A percentile compares a stretch with the other conserved stretches of the same genome.
Conservation (phyloP, 352 stramenopile genomes). For the Globisporangium yorkense region DNA sequence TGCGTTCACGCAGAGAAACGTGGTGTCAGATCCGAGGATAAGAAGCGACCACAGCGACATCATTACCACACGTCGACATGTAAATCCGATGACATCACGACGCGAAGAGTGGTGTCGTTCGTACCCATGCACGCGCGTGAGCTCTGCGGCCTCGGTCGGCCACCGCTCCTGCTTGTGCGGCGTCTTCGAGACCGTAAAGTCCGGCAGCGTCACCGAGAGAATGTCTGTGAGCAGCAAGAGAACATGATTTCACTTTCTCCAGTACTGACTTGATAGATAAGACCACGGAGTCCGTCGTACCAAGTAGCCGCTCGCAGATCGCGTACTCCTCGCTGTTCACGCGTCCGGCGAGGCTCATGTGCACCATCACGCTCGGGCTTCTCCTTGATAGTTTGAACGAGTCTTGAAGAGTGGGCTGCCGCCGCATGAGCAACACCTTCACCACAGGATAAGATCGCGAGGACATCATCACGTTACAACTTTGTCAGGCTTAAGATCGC, state of each 20-base stretch:
- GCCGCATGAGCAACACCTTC: background rate
- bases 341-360: conserved; percentile 31
- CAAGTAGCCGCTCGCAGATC: conserved; percentile 64
- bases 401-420: background rate
- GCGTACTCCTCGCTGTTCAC: conserved; percentile 71
- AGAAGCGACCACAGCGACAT: background rate
- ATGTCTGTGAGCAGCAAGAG: conserved; percentile 32
- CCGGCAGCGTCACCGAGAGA: conserved; percentile 35
- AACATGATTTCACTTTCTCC: background rate
- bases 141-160: conserved; percentile 32
- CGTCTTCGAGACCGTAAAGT: conserved; percentile 51
- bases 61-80: background rate
- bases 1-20: background rate
- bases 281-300: conserved; percentile 15
- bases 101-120: background rate
- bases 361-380: background rate
- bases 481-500: background rate
- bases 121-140: conserved; percentile 46
- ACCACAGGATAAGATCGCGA: background rate
- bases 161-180: conserved; percentile 39
- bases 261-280: background rate
- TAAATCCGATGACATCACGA: background rate
- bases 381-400: background rate
- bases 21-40: background rate
- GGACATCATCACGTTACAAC: background rate